Conservation (phyloP, 805 yeast genomes). For the Komagataella kurtzmanii region DNA sequence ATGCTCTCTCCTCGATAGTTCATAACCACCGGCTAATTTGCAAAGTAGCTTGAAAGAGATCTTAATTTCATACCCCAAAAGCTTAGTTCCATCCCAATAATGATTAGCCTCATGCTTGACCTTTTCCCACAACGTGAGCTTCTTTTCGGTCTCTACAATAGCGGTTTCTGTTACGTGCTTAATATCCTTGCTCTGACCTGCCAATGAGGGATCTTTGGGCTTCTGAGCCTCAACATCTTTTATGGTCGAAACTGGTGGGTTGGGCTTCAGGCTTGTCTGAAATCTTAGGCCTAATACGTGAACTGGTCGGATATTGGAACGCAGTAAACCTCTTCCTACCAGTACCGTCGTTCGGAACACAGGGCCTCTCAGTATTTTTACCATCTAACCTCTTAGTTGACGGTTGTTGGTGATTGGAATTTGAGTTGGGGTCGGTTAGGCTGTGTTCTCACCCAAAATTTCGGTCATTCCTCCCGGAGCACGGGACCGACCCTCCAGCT, state of each 20-base stretch:
- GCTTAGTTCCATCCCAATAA: slow-evolving; percentile 90
- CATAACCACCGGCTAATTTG: slow-evolving; percentile 82
- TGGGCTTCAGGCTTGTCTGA: neutral
- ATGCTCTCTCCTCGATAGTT: slow-evolving; percentile 78
- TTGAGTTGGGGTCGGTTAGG: neutral
- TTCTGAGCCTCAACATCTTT: neutral
- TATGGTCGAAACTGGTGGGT: neutral
- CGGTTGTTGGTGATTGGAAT: neutral
- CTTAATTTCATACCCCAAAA: slow-evolving; percentile 78
- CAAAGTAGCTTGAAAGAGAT: slow-evolving; percentile 70
- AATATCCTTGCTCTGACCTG: neutral
- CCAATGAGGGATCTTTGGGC: neutral
- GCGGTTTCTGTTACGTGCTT: neutral
- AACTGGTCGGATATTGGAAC: neutral
- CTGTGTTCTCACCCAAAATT: neutral
- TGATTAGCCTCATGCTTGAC: slow-evolving; percentile 83
- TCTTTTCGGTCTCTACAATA: slow-evolving; percentile 13
- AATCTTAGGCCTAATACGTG: neutral
- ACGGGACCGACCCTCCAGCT: neutral
- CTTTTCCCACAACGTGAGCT: slow-evolving; percentile 62
- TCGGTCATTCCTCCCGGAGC: neutral
- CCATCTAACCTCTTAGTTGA: neutral
- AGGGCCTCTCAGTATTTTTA: neutral
- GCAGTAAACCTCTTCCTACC: neutral
- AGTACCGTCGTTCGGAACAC: neutral